Base-by-base conservation (phyloP, 192 early-diverging fungal species). In the Coemansia umbellata region DNA sequence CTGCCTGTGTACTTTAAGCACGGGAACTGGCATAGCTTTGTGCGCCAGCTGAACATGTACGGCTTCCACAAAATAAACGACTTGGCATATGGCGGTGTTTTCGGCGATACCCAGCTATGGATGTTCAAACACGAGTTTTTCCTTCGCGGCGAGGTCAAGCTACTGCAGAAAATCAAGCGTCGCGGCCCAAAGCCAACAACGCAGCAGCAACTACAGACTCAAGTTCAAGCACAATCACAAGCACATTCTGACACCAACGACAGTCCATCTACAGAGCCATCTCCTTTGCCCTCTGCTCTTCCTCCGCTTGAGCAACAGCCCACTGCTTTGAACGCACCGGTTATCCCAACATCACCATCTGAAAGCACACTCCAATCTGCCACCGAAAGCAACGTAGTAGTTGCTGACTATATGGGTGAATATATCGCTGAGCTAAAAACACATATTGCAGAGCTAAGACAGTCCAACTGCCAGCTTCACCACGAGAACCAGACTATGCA, bases 1-100 rank as follows among this genome's bases (percentile, higher is more conserved):
- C 73, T 93, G 36, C 91, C 91, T 19, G 80, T 81, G 43, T 88
- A 90, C 63, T 94, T 92, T 58, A 92, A 91, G 66, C 91, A 94
- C 58, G 87, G 85, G 59, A 91, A 92, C 76, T 92, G 88, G 85
- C 85, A 88, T 52, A 91, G 89, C 78, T 92, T 92, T 81, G 90
- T 92, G 37, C 79, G 90, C 31, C 88, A 91, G 73, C 75, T 92
- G 15, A 92, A 92, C 69, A 91, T 69, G 66, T 67, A 67, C 47
- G 66, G 73, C 27, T 68, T 69, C 55, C 63, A 78, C 57, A 67
- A 66, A 47, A 74, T 74, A 37, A 74, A 53, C 50, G 70, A 73
- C 58, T 47, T 70, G 31, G 66, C 61, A 11, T 69, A 73, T 37
- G 69, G 59, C 51, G 63, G 59, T 17, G 42, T 64, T 35, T 62